Conservation (phyloP, 2,329 filamentous ascomycete genomes). For the Pseudogymnoascus destructans region DNA sequence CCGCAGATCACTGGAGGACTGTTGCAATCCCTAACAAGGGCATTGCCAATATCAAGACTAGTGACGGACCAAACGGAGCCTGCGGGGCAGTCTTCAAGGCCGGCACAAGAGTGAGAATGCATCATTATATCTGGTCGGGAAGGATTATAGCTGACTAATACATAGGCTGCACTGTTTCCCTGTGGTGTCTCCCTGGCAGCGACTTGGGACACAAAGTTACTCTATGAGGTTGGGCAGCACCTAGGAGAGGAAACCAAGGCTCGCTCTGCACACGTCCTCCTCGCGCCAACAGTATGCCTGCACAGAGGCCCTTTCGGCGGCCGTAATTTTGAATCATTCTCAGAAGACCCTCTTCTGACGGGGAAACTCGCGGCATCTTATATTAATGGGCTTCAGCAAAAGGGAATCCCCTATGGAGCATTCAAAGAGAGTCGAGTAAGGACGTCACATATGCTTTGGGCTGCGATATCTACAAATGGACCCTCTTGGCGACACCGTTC, state of each 20-base stretch:
- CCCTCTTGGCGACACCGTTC: slow-evolving; percentile 47
- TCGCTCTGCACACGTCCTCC: slow-evolving; percentile 58
- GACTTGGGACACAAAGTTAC: slow-evolving; percentile 62
- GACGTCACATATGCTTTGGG: slow-evolving; percentile 48
- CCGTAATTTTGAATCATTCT: slow-evolving; percentile 77
- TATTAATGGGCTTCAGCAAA: slow-evolving; percentile 59
- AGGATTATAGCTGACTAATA: slow-evolving; percentile 9
- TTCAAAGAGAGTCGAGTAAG: slow-evolving; percentile 38
- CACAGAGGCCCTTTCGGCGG: slow-evolving; percentile 74
- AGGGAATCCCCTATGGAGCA: slow-evolving; percentile 56
- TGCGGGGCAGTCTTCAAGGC: slow-evolving; percentile 57
- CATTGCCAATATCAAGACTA: slow-evolving; percentile 52
- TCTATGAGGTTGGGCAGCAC: slow-evolving; percentile 56
- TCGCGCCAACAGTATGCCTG: slow-evolving; percentile 70
- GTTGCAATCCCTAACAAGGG: slow-evolving; percentile 47
- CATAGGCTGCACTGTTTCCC: slow-evolving; percentile 61
- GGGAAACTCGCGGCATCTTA: slow-evolving; percentile 61
- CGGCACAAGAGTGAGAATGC: slow-evolving; percentile 40
- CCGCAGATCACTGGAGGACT: slow-evolving; percentile 59
- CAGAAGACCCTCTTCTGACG: slow-evolving; percentile 67
- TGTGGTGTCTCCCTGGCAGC: slow-evolving; percentile 68
- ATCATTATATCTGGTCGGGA: neutral
- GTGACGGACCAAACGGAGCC: slow-evolving; percentile 58
- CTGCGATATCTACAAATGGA: slow-evolving; percentile 52
- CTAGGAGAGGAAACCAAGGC: slow-evolving; percentile 60